Conservation (phyloP, 148 eudicot species). For the Amaranthus palmeri region DNA sequence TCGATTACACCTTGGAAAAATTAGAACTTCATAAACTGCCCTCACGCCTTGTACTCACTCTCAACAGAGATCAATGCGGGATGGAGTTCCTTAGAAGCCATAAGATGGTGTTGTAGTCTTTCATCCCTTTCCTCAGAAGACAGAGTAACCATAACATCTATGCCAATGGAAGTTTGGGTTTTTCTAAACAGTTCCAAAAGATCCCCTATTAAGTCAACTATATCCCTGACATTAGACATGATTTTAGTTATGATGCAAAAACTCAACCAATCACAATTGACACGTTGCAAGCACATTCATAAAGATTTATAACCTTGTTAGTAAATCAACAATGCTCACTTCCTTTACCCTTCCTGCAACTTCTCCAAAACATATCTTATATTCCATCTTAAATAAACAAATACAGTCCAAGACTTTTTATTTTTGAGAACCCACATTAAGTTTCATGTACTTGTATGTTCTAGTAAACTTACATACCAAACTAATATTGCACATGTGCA, state of each 20-base stretch:
- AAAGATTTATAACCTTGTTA: conserved; percentile 53
- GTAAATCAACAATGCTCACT: conserved; percentile 81
- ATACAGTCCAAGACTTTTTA: too few relatives aligned
- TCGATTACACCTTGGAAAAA: conserved; percentile 4
- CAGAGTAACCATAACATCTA: conserved; percentile 88
- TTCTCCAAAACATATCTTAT: conserved; percentile 89
- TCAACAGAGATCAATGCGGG: conserved; percentile 89
- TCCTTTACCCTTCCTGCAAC: conserved; percentile 81
- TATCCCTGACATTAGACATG: conserved; percentile 54
- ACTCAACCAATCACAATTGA: neutral
- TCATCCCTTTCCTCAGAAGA: conserved; percentile 98
- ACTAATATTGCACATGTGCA: too few relatives aligned
- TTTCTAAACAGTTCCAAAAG: conserved; percentile 84
- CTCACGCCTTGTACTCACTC: conserved; percentile 96
- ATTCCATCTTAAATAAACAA: too few relatives aligned
- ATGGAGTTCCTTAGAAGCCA: conserved; percentile 85
- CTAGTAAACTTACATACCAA: too few relatives aligned
- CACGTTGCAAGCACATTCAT: neutral
- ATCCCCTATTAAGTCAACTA: conserved; percentile 77
- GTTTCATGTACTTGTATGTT: too few relatives aligned
- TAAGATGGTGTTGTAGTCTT: conserved; percentile 82
- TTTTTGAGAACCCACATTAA: too few relatives aligned
- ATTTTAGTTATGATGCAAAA: conserved; percentile 12
- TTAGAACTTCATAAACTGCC: conserved; percentile 29
- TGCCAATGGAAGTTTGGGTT: conserved; percentile 87